phyloP scores from a whole-genome alignment of 257 asterid species.

The Marsdenia floribunda region DNA sequence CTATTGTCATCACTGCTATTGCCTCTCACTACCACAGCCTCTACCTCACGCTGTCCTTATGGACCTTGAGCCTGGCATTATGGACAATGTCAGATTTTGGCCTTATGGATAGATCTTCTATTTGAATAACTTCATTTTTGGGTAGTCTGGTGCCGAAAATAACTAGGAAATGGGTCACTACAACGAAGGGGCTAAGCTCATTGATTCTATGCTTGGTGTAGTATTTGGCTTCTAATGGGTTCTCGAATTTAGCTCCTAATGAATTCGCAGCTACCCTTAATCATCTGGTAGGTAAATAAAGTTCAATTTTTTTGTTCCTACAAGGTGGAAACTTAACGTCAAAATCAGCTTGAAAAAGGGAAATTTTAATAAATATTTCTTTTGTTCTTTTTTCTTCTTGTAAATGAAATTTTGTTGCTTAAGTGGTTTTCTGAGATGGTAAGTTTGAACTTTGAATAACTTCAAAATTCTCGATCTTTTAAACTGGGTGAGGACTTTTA shows the following conservation, averaged over 20 bases:
- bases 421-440: not conserved
- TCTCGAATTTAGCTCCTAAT: constrained; percentile 20
- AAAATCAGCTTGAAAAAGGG: not conserved
- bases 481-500: not conserved
- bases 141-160: constrained; percentile 74
- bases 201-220: constrained; percentile 71
- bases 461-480: not conserved
- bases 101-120: constrained; percentile 62
- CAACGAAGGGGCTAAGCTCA: constrained; percentile 76
- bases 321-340: not conserved
- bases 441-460: not conserved
- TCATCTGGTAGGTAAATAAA: constrained; percentile 42
- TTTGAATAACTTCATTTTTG: constrained; percentile 61
- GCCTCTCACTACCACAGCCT: no score
- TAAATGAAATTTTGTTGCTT: not conserved
- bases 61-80: constrained; percentile 79
- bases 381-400: not conserved
- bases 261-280: constrained; percentile 55
- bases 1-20: no score
- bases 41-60: constrained; percentile 83
- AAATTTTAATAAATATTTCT: not conserved
- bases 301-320: not conserved
- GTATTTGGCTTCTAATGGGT: no score
- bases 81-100: constrained; percentile 77
- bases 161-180: constrained; percentile 78